Percentiles rank a stretch among this genome's conserved stretches.
Evolutionary conservation across 169 alveolate genomes (phyloP).

Genomic region (Plasmodium billcollinsi): DNA sequence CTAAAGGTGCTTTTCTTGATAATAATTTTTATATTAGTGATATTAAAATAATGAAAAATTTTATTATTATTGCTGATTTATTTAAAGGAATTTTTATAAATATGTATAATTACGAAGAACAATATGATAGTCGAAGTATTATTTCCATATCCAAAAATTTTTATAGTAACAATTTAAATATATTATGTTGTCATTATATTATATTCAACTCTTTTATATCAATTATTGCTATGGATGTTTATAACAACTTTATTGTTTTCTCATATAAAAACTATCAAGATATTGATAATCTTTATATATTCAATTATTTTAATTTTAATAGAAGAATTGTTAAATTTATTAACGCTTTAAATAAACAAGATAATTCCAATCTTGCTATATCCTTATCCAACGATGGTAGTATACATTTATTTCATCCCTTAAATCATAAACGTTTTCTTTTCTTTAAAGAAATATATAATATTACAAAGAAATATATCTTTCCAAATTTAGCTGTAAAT

Average conservation of each 20-base stretch:
- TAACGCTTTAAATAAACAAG: slow-evolving; percentile 21
- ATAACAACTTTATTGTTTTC: slow-evolving; percentile 22
- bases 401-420: slow-evolving; percentile 26
- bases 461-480: slow-evolving; percentile 20
- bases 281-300: slow-evolving; percentile 30
- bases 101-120: slow-evolving; percentile 71
- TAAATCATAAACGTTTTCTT: slow-evolving; percentile 4
- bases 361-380: slow-evolving; percentile 27
- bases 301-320: slow-evolving; percentile 35
- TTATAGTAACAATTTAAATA: slow-evolving; percentile 33
- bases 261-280: slow-evolving; percentile 26
- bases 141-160: slow-evolving; percentile 45
- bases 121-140: slow-evolving; percentile 65
- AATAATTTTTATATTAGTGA: slow-evolving; percentile 60
- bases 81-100: slow-evolving; percentile 43
- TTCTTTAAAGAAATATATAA: slow-evolving; percentile 30
- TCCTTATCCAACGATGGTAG: slow-evolving; percentile 67
- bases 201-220: slow-evolving; percentile 19
- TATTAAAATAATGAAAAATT: slow-evolving; percentile 34
- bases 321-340: slow-evolving; percentile 66
- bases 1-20: slow-evolving; percentile 70
- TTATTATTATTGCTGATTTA: slow-evolving; percentile 50
- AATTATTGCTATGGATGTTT: slow-evolving; percentile 67
- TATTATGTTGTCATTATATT: slow-evolving; percentile 47
- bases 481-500: slow-evolving; percentile 49